These are phyloP conservation scores for Pseudocercospora crystallina DNA, from an alignment of 2,329 filamentous ascomycete species.

Conservation along the genomic window DNA sequence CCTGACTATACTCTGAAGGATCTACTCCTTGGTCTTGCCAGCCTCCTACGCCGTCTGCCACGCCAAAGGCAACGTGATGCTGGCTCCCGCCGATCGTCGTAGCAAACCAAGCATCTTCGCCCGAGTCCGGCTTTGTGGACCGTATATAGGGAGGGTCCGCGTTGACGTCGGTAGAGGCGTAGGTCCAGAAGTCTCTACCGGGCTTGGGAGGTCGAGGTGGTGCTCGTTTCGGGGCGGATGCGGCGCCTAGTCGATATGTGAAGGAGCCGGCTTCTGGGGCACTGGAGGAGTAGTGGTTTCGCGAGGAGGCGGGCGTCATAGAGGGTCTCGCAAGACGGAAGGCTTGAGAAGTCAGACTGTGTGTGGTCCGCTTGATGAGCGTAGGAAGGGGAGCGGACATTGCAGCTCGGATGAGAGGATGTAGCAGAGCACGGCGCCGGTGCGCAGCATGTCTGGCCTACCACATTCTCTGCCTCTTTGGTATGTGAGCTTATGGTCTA, in stretches of 20 bases:
- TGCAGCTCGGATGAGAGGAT: constrained; percentile 23
- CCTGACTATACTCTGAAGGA: constrained; percentile 92
- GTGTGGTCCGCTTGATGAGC: constrained; percentile 20
- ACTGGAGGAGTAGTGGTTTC: constrained; percentile 8
- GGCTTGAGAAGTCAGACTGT: constrained; percentile 23
- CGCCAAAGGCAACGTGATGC: constrained; percentile 74
- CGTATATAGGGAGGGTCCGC: constrained; percentile 49
- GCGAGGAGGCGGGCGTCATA: constrained; percentile 8
- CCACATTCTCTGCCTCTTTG: background rate
- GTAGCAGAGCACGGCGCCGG: constrained; percentile 20
- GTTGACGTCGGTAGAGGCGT: constrained; percentile 32
- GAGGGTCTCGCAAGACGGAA: constrained; percentile 7
- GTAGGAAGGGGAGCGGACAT: constrained; percentile 26
- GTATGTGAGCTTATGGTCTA: no score
- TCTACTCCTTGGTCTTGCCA: constrained; percentile 93
- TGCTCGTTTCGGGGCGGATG: constrained; percentile 36
- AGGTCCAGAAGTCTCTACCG: constrained; percentile 44
- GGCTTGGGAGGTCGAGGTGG: constrained; percentile 48
- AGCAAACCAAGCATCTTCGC: constrained; percentile 96
- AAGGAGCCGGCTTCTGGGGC: constrained; percentile 23
- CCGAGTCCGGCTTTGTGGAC: constrained; percentile 64
- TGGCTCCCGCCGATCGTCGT: constrained; percentile 67
- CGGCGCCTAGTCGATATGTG: constrained; percentile 39
- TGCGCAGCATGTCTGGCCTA: constrained; percentile 19
- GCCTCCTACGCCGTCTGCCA: constrained; percentile 93